Conservation (phyloP, 352 stramenopile genomes). For the Thalassiosira sp. region DNA sequence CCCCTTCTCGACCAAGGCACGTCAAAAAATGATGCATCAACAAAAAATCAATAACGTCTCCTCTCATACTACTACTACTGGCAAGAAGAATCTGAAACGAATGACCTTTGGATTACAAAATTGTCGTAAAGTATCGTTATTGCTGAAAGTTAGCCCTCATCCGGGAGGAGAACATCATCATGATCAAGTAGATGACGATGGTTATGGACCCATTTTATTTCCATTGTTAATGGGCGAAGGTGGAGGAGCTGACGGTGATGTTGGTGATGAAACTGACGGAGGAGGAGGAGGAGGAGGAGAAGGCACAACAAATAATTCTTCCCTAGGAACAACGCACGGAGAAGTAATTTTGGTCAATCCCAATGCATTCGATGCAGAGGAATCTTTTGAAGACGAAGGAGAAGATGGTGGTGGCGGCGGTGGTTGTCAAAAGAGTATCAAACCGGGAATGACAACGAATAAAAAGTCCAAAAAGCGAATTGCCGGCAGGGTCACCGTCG, state of each 20-base stretch:
- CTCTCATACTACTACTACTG: neutral
- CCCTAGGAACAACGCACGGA: conserved; percentile 8
- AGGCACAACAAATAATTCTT: neutral
- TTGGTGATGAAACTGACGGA: neutral
- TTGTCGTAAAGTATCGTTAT: conserved; percentile 46
- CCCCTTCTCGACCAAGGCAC: conserved; percentile 24
- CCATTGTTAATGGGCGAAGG: conserved; percentile 7
- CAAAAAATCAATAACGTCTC: conserved; percentile 6
- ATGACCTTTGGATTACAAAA: conserved; percentile 17
- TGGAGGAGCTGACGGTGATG: neutral
- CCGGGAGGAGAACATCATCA: conserved; percentile 15
- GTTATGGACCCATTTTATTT: conserved; percentile 46
- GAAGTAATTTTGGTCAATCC: conserved; percentile 78
- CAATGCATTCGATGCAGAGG: conserved; percentile 55
- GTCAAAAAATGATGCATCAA: conserved; percentile 14
- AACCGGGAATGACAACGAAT: neutral
- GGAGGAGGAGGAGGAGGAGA: neutral
- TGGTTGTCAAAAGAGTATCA: too few species aligned
- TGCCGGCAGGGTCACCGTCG: conserved; percentile 62
- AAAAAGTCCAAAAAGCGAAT: conserved; percentile 49
- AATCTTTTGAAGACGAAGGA: conserved; percentile 5
- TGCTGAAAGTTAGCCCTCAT: conserved; percentile 45
- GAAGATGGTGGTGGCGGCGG: neutral
- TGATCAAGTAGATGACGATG: conserved; percentile 37
- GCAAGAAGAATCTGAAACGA: neutral